Percentiles rank a stretch among this genome's conserved stretches.
Conservation (phyloP, 179 eudicot species). For the Beta corolliflora region DNA sequence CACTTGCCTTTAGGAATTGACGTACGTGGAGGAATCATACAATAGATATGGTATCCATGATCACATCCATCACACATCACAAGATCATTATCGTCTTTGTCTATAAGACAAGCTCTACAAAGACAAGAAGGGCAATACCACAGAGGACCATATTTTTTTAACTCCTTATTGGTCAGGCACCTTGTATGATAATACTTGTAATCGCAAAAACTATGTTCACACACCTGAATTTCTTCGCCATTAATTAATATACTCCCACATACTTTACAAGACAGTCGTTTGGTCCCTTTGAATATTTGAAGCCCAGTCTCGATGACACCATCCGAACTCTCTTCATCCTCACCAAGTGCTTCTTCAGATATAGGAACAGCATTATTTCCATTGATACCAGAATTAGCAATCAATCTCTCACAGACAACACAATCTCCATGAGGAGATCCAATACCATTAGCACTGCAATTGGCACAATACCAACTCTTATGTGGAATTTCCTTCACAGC, state of each 20-base stretch:
- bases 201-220: constrained; percentile 71
- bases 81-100: constrained; percentile 73
- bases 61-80: constrained; percentile 94
- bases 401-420: constrained; percentile 71
- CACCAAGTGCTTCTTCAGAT: constrained; percentile 38
- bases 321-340: constrained; percentile 50
- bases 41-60: constrained; percentile 86
- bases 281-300: constrained; percentile 39
- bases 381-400: constrained; percentile 34
- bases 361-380: constrained; percentile 30
- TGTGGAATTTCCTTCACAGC: constrained; percentile 69
- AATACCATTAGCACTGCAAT: constrained; percentile 55
- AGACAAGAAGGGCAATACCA: constrained; percentile 99
- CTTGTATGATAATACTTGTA: constrained; percentile 74
- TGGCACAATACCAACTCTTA: constrained; percentile 82
- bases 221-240: constrained; percentile 53
- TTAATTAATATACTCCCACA: constrained; percentile 45
- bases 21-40: constrained; percentile 71
- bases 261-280: constrained; percentile 47
- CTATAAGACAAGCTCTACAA: constrained; percentile 74
- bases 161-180: constrained; percentile 76
- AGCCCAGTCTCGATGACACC: constrained; percentile 42
- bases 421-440: constrained; percentile 76
- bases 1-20: constrained; percentile 73
- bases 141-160: constrained; percentile 51